Evolutionary conservation across 306 rosid species (phyloP).

Genomic region (Gastrolobium bilobum): DNA sequence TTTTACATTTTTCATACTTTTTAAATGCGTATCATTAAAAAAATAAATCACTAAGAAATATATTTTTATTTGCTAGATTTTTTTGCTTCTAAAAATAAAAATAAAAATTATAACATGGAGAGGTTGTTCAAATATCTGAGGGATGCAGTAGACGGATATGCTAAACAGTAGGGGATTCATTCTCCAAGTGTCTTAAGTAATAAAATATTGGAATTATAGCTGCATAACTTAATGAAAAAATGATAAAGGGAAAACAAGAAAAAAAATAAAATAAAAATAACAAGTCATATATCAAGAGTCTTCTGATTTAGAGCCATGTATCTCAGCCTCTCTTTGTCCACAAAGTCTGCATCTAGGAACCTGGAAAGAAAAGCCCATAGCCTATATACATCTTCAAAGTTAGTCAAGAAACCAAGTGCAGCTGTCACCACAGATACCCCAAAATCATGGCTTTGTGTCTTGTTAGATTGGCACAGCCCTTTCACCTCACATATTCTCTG

Average conservation of each 20-base stretch:
- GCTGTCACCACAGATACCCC: constrained; percentile 58
- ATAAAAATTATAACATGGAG: too few species aligned
- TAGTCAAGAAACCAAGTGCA: constrained; percentile 62
- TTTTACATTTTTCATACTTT: too few species aligned
- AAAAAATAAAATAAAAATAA: neutral
- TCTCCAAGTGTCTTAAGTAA: neutral
- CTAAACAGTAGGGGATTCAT: neutral
- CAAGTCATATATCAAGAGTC: constrained; percentile 58
- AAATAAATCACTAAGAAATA: too few species aligned
- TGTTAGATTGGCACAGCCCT: constrained; percentile 24
- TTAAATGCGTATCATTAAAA: too few species aligned
- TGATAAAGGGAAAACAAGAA: neutral
- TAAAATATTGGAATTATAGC: neutral
- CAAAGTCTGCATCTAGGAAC: constrained; percentile 80
- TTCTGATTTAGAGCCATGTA: constrained; percentile 73
- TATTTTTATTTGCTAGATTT: too few species aligned
- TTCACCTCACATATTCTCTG: constrained; percentile 34
- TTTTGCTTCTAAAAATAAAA: too few species aligned
- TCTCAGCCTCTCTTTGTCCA: constrained; percentile 78
- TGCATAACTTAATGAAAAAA: neutral
- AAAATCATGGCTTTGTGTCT: neutral
- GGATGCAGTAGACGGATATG: too few species aligned
- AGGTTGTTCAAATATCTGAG: too few species aligned
- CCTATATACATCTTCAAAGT: constrained; percentile 69
- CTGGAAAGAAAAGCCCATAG: constrained; percentile 76